Evolutionary conservation across 805 yeast species (phyloP).

Genomic region (Pichia nanzhaoensis): DNA sequence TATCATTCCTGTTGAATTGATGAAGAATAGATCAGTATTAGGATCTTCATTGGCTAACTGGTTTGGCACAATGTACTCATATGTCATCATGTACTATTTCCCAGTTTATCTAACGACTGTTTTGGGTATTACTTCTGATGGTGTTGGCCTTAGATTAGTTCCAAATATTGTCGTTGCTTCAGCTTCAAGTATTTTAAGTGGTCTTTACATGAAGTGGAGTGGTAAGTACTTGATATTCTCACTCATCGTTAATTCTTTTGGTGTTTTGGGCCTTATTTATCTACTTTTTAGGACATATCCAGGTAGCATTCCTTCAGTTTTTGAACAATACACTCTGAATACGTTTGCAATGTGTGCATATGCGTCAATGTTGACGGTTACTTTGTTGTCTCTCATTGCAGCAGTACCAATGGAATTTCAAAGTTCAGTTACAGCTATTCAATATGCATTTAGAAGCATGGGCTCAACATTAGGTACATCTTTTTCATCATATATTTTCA

Average conservation of each 20-base stretch:
- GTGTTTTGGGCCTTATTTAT: conserved; percentile 37
- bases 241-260: conserved; percentile 35
- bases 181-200: conserved; percentile 55
- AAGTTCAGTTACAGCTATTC: conserved; percentile 61
- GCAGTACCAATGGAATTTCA: conserved; percentile 63
- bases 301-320: conserved; percentile 15
- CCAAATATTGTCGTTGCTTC: conserved; percentile 59
- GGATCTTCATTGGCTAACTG: conserved; percentile 62
- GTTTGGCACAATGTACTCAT: conserved; percentile 46
- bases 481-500: conserved; percentile 58
- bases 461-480: conserved; percentile 64
- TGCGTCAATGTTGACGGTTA: conserved; percentile 55
- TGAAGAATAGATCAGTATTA: conserved; percentile 51
- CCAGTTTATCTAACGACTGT: conserved; percentile 60
- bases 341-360: conserved; percentile 50
- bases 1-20: conserved; percentile 51
- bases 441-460: conserved; percentile 58
- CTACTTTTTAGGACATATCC: conserved; percentile 21
- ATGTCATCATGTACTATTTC: conserved; percentile 45
- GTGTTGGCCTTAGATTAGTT: conserved; percentile 51
- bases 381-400: conserved; percentile 61
- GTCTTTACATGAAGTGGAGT: conserved; percentile 55
- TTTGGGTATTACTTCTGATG: conserved; percentile 43
- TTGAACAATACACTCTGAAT: conserved; percentile 39
- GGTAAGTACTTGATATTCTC: conserved; percentile 51